Percentiles rank a stretch among this genome's conserved stretches.
Evolutionary conservation across 208 protist genomes (phyloP).

Genomic region (Tritrichomonas musculus): DNA sequence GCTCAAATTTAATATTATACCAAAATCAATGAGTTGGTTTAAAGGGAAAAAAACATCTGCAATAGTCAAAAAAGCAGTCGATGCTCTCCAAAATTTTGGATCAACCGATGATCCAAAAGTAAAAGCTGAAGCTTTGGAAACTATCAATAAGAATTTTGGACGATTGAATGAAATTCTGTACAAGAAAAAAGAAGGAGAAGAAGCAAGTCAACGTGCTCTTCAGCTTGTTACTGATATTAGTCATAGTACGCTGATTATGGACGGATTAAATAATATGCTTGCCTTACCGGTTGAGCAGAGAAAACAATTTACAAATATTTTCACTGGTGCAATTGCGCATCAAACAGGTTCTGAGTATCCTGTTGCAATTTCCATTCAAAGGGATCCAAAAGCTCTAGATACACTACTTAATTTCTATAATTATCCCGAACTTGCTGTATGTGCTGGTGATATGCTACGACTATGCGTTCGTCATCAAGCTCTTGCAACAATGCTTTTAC

Average conservation of each 20-base stretch:
- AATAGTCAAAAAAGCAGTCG: too few relatives aligned
- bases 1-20: too few relatives aligned
- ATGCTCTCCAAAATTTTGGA: too few relatives aligned
- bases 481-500: neutral
- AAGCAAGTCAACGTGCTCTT: neutral
- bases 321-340: neutral
- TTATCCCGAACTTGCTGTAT: neutral
- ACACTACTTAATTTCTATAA: neutral
- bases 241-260: neutral
- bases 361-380: neutral
- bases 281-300: neutral
- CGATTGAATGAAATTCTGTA: neutral
- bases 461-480: neutral
- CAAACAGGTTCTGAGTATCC: neutral
- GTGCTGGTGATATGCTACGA: neutral
- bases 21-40: too few relatives aligned
- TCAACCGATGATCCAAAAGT: too few relatives aligned
- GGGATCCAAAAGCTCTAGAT: neutral
- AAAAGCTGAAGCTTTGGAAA: neutral
- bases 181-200: neutral
- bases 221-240: neutral
- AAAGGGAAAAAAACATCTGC: too few relatives aligned
- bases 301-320: conserved; percentile 24
- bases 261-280: neutral
- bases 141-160: conserved; percentile 12